Conservation (phyloP, 176 grass and related monocot genomes). For the Ananas comosus region DNA sequence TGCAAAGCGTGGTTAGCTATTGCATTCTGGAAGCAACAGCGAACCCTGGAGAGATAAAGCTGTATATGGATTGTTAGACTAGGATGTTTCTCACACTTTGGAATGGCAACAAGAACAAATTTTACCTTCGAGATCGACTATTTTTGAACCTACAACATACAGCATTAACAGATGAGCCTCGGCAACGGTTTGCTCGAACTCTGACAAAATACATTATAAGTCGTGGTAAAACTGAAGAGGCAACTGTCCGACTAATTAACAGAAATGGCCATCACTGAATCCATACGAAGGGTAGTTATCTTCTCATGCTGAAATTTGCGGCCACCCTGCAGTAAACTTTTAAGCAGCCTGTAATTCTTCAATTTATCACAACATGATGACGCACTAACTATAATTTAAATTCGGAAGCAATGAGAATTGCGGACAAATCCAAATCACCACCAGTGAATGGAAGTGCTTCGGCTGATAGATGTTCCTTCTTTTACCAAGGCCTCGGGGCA, state of each 20-base stretch:
- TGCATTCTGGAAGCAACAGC: no score
- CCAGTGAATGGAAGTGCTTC: neutral
- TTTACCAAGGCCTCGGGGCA: constrained; percentile 1
- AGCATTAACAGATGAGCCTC: neutral
- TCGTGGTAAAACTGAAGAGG: neutral
- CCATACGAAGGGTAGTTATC: neutral
- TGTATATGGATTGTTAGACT: neutral
- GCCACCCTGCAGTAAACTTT: neutral
- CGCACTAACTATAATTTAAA: neutral
- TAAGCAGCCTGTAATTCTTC: neutral
- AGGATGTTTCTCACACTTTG: neutral
- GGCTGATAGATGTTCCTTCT: neutral
- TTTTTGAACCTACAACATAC: neutral
- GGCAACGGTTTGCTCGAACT: neutral
- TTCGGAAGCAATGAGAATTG: neutral
- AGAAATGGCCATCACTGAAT: neutral
- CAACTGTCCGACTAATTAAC: neutral
- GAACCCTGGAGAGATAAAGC: no score
- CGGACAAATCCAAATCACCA: neutral
- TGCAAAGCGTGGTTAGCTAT: no score
- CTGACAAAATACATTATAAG: neutral
- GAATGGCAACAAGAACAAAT: neutral
- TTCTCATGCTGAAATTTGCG: neutral
- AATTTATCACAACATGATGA: neutral
- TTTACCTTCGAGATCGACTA: neutral